phyloP scores from a whole-genome alignment of 257 asterid species.

The Eustoma russellianum region DNA sequence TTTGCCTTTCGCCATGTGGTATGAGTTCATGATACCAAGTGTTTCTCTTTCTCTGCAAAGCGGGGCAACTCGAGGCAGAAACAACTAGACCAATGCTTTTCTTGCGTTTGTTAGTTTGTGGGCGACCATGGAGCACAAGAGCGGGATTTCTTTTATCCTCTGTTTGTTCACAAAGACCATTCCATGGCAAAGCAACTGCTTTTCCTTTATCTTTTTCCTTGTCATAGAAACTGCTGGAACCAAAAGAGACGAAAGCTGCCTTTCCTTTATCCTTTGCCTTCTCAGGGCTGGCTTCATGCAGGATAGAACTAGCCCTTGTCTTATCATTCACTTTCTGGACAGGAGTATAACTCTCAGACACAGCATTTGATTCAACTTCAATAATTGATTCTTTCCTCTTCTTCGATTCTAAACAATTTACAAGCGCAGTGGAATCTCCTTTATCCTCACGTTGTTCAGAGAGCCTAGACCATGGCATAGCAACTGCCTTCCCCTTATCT shows the following conservation, averaged over 20 bases:
- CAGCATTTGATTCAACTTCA: constrained; percentile 1
- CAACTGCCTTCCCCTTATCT: constrained; percentile 30
- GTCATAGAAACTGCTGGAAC: constrained; percentile 15
- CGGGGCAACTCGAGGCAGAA: constrained; percentile 39
- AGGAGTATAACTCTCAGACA: constrained; percentile 16
- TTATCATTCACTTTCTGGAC: constrained; percentile 23
- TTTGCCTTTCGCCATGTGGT: constrained; percentile 10
- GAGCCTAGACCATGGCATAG: constrained; percentile 11
- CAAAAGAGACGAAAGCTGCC: constrained; percentile 17
- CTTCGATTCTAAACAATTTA: neutral
- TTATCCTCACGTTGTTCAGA: constrained; percentile 18
- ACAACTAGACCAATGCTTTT: constrained; percentile 24
- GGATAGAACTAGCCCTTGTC: constrained; percentile 30
- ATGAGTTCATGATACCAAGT: constrained; percentile 15
- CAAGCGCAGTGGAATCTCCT: constrained; percentile 18
- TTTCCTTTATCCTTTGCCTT: constrained; percentile 19
- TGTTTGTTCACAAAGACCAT: constrained; percentile 16
- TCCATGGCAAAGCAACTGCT: constrained; percentile 20
- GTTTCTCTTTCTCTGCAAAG: too few relatives aligned
- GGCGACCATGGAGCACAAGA: too few relatives aligned
- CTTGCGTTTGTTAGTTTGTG: too few relatives aligned
- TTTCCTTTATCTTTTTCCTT: constrained; percentile 26
- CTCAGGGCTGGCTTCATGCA: constrained; percentile 16
- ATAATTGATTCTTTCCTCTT: neutral
- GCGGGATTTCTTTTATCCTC: constrained; percentile 21